A percentile compares a stretch with the other conserved stretches of the same genome.
phyloP scores from a whole-genome alignment of 2,329 filamentous ascomycete genomes.

The Ophiostoma himal-ulmi region DNA sequence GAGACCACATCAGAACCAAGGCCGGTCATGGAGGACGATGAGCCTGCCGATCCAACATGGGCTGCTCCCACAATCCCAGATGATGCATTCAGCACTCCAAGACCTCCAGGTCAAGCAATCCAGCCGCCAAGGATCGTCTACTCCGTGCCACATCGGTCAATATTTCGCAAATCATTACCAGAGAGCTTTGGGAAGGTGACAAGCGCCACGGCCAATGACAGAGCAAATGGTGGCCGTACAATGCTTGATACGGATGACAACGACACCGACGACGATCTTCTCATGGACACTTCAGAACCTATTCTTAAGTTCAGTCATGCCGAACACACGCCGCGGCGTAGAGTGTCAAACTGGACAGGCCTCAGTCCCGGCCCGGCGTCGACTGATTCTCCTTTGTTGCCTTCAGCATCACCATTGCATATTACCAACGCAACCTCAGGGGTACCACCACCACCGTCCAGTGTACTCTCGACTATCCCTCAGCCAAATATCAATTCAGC shows the following conservation, averaged over 20 bases:
- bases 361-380: not conserved
- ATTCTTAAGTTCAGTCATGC: slow-evolving; percentile 1
- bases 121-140: not conserved
- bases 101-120: not conserved
- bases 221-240: slow-evolving; percentile 21
- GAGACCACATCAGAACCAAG: not conserved
- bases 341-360: slow-evolving; percentile 5
- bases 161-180: slow-evolving; percentile 18
- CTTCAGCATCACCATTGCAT: not conserved
- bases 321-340: not conserved
- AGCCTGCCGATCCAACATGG: slow-evolving; percentile 36
- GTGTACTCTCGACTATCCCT: not conserved
- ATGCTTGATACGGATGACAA: slow-evolving; percentile 29
- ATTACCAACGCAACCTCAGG: not conserved
- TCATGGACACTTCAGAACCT: slow-evolving; percentile 6
- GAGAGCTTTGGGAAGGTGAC: not conserved
- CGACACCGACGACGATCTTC: slow-evolving; percentile 25
- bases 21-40: not conserved
- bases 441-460: not conserved
- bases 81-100: slow-evolving; percentile 23
- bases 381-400: not conserved
- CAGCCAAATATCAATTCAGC: not conserved
- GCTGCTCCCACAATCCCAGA: slow-evolving; percentile 34
- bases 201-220: not conserved
- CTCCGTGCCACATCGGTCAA: not conserved